These are phyloP conservation scores for Crithidia mellificae DNA, from an alignment of 208 protist species.

Conservation along the genomic window DNA sequence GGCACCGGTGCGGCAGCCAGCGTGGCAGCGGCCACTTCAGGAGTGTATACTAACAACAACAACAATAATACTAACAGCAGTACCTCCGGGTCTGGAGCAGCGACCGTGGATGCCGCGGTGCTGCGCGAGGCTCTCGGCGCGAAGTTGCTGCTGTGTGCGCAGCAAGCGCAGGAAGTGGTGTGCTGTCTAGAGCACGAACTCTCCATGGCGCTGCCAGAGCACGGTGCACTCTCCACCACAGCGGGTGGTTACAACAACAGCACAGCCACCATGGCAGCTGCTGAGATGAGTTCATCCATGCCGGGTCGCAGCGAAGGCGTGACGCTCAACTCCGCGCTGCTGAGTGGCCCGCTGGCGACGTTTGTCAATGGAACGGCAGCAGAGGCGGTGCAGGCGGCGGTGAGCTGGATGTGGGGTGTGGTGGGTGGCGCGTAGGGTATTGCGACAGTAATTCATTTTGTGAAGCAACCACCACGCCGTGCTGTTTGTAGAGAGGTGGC, in stretches of 20 bases:
- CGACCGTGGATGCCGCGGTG: not conserved
- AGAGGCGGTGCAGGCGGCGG: conserved; percentile 24
- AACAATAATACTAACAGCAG: too few species aligned
- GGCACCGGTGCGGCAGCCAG: conserved; percentile 12
- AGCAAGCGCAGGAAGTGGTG: conserved; percentile 25
- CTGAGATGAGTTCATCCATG: not conserved
- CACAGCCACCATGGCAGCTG: not conserved
- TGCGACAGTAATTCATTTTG: too few species aligned
- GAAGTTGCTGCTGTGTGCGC: conserved; percentile 14
- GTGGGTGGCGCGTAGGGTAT: conserved; percentile 1
- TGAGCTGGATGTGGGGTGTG: conserved; percentile 26
- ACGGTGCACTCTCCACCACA: not conserved
- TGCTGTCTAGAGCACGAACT: conserved; percentile 25
- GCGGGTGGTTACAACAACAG: too few species aligned
- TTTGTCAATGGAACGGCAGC: conserved; percentile 15
- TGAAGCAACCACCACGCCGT: not conserved
- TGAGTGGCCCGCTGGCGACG: conserved; percentile 18
- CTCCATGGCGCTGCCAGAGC: conserved; percentile 4
- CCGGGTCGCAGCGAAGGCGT: not conserved
- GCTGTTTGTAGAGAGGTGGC: too few species aligned
- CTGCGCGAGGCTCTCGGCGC: conserved; percentile 22
- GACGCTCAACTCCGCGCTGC: conserved; percentile 11
- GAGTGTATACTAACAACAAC: not conserved
- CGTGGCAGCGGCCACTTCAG: not conserved
- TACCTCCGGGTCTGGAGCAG: not conserved